These are phyloP conservation scores for Triglochin maritima DNA, from an alignment of 106 monocot species.

Conservation along the genomic window DNA sequence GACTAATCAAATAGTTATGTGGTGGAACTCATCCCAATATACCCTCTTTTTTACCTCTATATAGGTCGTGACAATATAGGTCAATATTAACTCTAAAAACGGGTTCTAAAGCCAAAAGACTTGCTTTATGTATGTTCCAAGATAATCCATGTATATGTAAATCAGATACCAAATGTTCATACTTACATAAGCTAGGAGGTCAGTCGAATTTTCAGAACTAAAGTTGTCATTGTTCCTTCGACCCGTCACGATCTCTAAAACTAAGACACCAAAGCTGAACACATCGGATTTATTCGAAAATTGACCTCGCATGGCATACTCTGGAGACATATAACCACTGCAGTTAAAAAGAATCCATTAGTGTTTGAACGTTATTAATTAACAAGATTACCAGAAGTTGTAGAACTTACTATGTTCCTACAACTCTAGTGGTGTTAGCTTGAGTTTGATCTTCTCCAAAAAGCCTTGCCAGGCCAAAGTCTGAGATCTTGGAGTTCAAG, in stretches of 20 bases:
- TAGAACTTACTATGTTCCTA: constrained; percentile 2
- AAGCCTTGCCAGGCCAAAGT: constrained; percentile 6
- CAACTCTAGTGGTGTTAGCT: neutral
- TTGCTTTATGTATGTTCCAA: no score
- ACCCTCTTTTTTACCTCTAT: neutral
- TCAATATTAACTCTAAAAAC: no score
- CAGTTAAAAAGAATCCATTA: neutral
- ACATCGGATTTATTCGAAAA: constrained; percentile 28
- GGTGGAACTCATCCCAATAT: neutral
- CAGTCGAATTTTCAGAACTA: neutral
- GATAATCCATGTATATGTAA: no score
- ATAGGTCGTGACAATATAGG: neutral
- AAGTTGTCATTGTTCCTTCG: neutral
- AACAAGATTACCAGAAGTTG: neutral
- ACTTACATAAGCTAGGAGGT: constrained; percentile 5
- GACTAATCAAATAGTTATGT: neutral
- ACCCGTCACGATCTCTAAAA: constrained; percentile 28
- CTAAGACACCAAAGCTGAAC: constrained; percentile 25
- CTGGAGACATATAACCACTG: constrained; percentile 39
- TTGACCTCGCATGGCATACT: constrained; percentile 21
- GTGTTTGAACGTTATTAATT: neutral
- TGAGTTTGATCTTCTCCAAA: neutral
- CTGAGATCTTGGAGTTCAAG: constrained; percentile 8
- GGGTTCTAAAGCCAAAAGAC: no score
- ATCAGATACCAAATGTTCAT: neutral